Evolutionary conservation across 2,329 filamentous ascomycete species (phyloP).

Genomic region (Aureobasidium sp.): DNA sequence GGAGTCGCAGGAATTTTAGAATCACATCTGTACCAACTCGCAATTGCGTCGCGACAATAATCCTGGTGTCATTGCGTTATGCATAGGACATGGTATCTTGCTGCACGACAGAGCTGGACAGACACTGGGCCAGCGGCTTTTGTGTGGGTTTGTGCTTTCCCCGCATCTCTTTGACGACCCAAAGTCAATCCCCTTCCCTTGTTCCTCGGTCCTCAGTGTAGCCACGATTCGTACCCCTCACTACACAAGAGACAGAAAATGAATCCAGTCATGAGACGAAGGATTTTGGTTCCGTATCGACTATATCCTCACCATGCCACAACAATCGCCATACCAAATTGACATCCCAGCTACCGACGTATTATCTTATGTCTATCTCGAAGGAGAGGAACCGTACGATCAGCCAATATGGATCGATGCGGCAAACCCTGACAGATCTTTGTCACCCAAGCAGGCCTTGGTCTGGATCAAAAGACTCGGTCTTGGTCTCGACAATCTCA

Average conservation of each 20-base stretch:
- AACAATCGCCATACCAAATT: constrained; percentile 41
- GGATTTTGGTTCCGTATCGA: neutral
- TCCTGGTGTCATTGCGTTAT: no score
- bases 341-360: constrained; percentile 43
- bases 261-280: neutral
- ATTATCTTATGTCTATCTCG: constrained; percentile 33
- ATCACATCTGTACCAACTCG: no score
- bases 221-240: constrained; percentile 6
- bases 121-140: no score
- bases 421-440: constrained; percentile 36
- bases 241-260: constrained; percentile 1
- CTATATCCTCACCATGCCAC: constrained; percentile 33
- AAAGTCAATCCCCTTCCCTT: constrained; percentile 5
- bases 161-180: no score
- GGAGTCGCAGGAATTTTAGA: no score
- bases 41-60: no score
- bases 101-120: no score
- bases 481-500: constrained; percentile 41
- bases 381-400: constrained; percentile 31
- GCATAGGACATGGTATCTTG: no score
- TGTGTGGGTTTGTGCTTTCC: no score
- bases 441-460: constrained; percentile 44
- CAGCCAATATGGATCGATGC: constrained; percentile 50
- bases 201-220: constrained; percentile 8
- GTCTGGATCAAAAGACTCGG: constrained; percentile 48